Evolutionary conservation across 345 rosid species (phyloP), one percentile per base, ranked within the genome.

Genomic region (Acer yangbiense): DNA sequence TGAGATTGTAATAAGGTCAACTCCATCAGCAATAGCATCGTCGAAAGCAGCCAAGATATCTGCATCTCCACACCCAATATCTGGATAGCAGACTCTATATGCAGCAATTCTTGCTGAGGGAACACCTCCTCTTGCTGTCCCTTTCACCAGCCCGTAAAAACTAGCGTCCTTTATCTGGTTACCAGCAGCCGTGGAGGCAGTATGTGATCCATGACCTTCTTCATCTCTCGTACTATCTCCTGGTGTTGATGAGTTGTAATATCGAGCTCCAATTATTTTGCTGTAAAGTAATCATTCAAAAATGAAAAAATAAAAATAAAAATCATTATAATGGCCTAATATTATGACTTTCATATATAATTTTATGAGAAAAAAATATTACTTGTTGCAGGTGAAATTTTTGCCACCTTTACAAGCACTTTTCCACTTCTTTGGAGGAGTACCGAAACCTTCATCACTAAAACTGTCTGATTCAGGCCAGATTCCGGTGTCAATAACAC

Each of bases 141-240:
- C 95, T 14, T 76, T 9, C 0, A 87, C 93, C 32, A 91, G 17
- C 17, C 93, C 90, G 21, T 71, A 80, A 14, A 88, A 85, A 72
- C 83, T 85, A 11, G 68, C 87, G 64, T 69, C 82, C 20, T 74
- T 60, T 27, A 87, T 85, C 16, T 2, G 57, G 75, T 79, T 88
- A 25, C 97, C 97, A 0, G 93, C 92, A 0, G 91, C 95, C 2
- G 80, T 93, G 17, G 94, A 91, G 4, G 97, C 91, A 3, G 92
- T 84, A 74, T 91, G 97, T 11, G 84, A 65, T 61, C 97, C 95
- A 63, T 93, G 95, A 16, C 92, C 79, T 0, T 0, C 2, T 0
- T 0, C 46, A 44, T 91, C 97, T 18, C 83, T 79, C 0, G 88
- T 79, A 0, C 83, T 18, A 6, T 1, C 3, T 29, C 1, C 8